Evolutionary conservation across 495 filamentous ascomycete genomes (phyloP).

Genomic region (Filosporella fistucella): DNA sequence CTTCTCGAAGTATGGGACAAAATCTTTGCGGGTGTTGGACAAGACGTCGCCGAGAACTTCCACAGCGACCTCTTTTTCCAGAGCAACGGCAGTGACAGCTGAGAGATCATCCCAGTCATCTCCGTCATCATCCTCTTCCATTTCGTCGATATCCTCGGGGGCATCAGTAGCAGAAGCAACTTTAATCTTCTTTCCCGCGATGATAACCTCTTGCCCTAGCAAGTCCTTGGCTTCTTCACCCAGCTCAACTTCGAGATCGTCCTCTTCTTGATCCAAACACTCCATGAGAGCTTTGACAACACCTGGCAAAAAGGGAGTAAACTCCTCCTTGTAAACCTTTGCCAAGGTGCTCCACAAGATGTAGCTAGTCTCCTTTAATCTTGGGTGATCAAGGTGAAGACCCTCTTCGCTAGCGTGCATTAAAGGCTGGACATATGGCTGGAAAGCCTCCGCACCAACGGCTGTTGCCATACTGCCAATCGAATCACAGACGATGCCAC

Average conservation of each 20-base stretch:
- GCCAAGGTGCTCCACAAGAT: constrained; percentile 93
- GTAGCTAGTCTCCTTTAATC: constrained; percentile 91
- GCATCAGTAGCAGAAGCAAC: constrained; percentile 53
- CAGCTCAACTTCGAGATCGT: constrained; percentile 74
- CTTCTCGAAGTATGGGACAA: constrained; percentile 86
- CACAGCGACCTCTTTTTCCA: constrained; percentile 96
- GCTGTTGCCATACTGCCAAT: constrained; percentile 89
- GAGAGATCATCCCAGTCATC: constrained; percentile 79
- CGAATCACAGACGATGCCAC: constrained; percentile 82
- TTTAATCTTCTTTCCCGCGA: constrained; percentile 81
- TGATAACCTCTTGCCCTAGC: constrained; percentile 59
- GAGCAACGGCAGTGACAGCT: constrained; percentile 77
- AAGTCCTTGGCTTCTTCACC: constrained; percentile 75
- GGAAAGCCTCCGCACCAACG: constrained; percentile 81
- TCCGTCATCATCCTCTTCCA: constrained; percentile 63
- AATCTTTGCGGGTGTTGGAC: constrained; percentile 70
- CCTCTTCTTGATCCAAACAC: constrained; percentile 85
- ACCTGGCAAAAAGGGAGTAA: constrained; percentile 78
- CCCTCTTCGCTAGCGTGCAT: constrained; percentile 92
- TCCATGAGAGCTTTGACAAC: constrained; percentile 83
- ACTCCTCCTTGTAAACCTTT: constrained; percentile 90
- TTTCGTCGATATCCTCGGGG: constrained; percentile 55
- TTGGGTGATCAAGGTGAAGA: constrained; percentile 81
- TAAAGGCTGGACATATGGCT: constrained; percentile 81
- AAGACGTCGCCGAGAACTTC: constrained; percentile 93